Conservation (phyloP, 495 filamentous ascomycete genomes). For the Tuber umbilicatum region DNA sequence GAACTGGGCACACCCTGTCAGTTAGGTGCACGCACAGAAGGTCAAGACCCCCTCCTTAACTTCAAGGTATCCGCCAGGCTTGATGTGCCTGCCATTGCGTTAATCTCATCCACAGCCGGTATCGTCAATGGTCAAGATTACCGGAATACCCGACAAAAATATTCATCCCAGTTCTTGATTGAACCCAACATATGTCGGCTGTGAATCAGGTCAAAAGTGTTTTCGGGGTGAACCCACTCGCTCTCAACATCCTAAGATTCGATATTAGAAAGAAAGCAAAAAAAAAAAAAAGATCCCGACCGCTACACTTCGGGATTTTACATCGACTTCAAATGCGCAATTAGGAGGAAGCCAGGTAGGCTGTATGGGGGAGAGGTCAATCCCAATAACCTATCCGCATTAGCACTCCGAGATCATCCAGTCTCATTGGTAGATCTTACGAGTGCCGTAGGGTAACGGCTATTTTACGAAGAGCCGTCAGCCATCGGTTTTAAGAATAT, state of each 20-base stretch:
- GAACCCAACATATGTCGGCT: slow-evolving; percentile 37
- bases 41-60: slow-evolving; percentile 31
- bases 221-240: slow-evolving; percentile 48
- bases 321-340: slow-evolving; percentile 10
- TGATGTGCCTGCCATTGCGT: slow-evolving; percentile 34
- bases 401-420: background rate
- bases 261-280: background rate
- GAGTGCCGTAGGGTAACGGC: background rate
- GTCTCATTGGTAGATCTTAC: background rate
- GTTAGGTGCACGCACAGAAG: background rate
- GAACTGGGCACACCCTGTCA: background rate
- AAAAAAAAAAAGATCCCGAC: background rate
- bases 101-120: background rate
- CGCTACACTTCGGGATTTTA: background rate
- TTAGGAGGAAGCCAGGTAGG: slow-evolving; percentile 21
- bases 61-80: slow-evolving; percentile 52
- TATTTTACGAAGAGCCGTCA: background rate
- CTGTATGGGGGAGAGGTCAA: slow-evolving; percentile 19
- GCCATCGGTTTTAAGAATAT: background rate
- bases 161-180: background rate
- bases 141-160: background rate
- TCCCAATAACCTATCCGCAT: slow-evolving; percentile 7
- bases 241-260: slow-evolving; percentile 47
- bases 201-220: slow-evolving; percentile 52
- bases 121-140: background rate